Base-by-base conservation (phyloP, 345 rosid genomes). In the Aquilaria yunnanensis region DNA sequence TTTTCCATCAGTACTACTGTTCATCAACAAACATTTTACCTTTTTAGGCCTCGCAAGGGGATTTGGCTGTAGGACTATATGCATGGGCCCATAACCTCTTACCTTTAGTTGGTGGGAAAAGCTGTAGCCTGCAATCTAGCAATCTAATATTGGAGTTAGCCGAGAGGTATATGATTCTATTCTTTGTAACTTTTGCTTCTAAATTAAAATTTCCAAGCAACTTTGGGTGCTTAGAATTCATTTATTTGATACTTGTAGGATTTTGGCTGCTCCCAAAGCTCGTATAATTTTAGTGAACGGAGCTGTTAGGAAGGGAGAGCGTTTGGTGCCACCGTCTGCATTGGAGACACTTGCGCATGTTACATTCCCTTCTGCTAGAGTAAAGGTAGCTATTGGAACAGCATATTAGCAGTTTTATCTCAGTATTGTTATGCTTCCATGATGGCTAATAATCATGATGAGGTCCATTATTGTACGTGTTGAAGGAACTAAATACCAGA, bases 281-380 rank as follows among this genome's bases (percentile, higher is more conserved):
- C 62, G 77, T 3, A 74, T 85, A 50, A 79, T 88, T 63, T 81
- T 88, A 66, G 83, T 86, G 34, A 88, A 78, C 47, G 80, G 83
- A 74, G 92, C 96, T 56, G 78, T 82, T 73, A 76, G 81, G 75
- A 81, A 75, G 67, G 96, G 96, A 60, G 90, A 86, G 73, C 84
- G 87, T 41, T 54, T 85, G 62, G 59, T 88, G 37, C 86, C 96
- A 2, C 92, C 96, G 60, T 64, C 79, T 72, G 79, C 87, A 23
- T 64, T 81, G 49, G 92, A 88, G 77, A 81, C 70, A 51, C 61
- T 88, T 63, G 32, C 85, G 73, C 81, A 76, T 66, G 75, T 75
- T 70, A 80, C 92, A 33, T 85, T 85, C 76, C 92, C 96, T 48
- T 74, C 89, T 6, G 80, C 84, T 50, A 88, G 86, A 70, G 70